Conservation (phyloP, 305 asterid species). For the Plantago coronopus region DNA sequence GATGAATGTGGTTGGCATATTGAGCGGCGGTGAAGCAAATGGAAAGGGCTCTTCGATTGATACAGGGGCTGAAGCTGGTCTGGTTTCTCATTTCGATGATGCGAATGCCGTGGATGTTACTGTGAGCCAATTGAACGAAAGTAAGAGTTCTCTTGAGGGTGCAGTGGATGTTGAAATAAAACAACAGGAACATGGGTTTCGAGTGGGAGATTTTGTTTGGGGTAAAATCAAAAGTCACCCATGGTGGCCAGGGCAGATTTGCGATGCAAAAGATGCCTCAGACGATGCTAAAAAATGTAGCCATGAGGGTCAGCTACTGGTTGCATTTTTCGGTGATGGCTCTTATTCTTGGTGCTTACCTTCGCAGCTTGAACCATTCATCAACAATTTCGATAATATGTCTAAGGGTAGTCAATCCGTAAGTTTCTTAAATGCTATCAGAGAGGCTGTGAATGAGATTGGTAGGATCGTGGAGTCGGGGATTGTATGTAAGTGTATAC, state of each 20-base stretch:
- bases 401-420: constrained; percentile 41
- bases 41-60: not conserved
- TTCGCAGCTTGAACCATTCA: constrained; percentile 47
- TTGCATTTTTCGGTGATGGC: constrained; percentile 64
- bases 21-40: not conserved
- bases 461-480: constrained; percentile 44
- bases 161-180: not conserved
- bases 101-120: too few relatives aligned
- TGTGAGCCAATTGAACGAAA: not conserved
- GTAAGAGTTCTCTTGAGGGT: not conserved
- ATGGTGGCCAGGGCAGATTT: constrained; percentile 77
- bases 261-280: constrained; percentile 53
- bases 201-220: constrained; percentile 70
- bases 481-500: constrained; percentile 41
- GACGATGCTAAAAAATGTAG: constrained; percentile 34
- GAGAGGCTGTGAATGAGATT: constrained; percentile 46
- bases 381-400: constrained; percentile 44
- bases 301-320: constrained; percentile 41
- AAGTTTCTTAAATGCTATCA: constrained; percentile 45
- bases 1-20: not conserved
- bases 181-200: constrained; percentile 23
- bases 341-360: constrained; percentile 64
- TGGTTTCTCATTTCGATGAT: not conserved
- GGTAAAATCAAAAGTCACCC: constrained; percentile 68
- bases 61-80: not conserved